Evolutionary conservation across 306 rosid species (phyloP).

Genomic region (Casuarina cunninghamiana): DNA sequence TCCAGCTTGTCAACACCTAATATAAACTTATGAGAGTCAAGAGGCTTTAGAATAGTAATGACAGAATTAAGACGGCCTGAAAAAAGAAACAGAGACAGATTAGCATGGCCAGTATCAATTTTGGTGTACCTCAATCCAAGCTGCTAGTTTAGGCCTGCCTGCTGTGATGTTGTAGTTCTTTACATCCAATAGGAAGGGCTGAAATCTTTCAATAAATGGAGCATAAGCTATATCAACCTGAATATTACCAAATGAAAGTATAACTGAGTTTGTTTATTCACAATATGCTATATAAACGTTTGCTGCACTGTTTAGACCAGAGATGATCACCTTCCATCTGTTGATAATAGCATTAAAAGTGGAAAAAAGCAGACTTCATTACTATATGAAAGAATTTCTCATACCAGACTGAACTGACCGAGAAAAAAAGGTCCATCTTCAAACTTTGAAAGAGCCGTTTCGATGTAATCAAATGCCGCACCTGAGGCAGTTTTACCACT

Average conservation of each 20-base stretch:
- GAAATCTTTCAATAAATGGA: slow-evolving; percentile 83
- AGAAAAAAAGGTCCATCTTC: slow-evolving; percentile 82
- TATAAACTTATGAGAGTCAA: not conserved
- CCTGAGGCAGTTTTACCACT: slow-evolving; percentile 34
- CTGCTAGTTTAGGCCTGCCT: slow-evolving; percentile 67
- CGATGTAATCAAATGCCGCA: slow-evolving; percentile 62
- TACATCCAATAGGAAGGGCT: slow-evolving; percentile 52
- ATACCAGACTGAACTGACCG: slow-evolving; percentile 77
- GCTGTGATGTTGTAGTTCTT: slow-evolving; percentile 59
- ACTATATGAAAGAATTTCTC: not conserved
- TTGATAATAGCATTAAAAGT: not conserved
- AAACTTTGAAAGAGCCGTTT: slow-evolving; percentile 70
- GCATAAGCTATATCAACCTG: slow-evolving; percentile 91
- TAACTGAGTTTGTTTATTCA: not conserved
- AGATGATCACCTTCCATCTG: not conserved
- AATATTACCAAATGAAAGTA: slow-evolving; percentile 21
- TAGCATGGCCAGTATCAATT: not conserved
- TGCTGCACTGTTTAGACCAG: too few relatives aligned
- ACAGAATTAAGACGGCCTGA: not conserved
- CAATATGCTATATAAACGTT: not conserved
- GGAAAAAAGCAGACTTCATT: not conserved
- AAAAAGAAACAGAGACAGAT: not conserved
- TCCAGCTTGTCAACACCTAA: not conserved
- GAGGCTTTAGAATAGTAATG: not conserved
- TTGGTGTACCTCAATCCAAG: slow-evolving; percentile 64